These are phyloP conservation scores for Gorgonomyces haynaldii DNA, from an alignment of 192 early-diverging fungal species.

Conservation along the genomic window DNA sequence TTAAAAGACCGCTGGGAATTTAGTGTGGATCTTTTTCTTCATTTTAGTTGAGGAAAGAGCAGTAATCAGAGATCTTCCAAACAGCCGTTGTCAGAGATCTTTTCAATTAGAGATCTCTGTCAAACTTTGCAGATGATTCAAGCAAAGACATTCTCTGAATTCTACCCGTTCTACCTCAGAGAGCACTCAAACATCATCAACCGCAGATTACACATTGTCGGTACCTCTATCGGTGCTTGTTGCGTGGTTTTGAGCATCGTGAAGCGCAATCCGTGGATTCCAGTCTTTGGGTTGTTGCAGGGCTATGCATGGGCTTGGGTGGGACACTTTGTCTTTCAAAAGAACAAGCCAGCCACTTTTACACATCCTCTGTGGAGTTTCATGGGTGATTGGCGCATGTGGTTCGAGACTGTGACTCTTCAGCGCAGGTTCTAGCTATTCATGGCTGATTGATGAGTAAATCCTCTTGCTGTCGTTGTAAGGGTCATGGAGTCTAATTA, in stretches of 20 bases:
- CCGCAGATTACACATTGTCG: conserved; percentile 43
- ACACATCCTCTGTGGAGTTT: conserved; percentile 54
- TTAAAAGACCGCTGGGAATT: conserved; percentile 3
- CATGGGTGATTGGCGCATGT: conserved; percentile 42
- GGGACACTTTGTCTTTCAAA: conserved; percentile 53
- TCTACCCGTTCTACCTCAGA: conserved; percentile 61
- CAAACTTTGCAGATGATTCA: too few relatives aligned
- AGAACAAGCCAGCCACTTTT: conserved; percentile 62
- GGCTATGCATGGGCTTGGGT: conserved; percentile 58
- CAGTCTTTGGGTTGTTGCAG: conserved; percentile 9
- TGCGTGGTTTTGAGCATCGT: neutral
- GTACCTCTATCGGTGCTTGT: conserved; percentile 20
- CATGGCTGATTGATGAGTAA: too few relatives aligned
- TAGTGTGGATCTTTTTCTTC: conserved; percentile 7
- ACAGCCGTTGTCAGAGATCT: too few relatives aligned
- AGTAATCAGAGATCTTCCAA: too few relatives aligned
- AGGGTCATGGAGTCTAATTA: too few relatives aligned
- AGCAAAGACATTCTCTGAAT: conserved; percentile 38
- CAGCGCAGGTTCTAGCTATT: neutral
- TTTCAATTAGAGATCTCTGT: too few relatives aligned
- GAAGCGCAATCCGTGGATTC: conserved; percentile 2
- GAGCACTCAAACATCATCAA: conserved; percentile 41
- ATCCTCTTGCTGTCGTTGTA: too few relatives aligned
- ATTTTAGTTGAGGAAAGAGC: too few relatives aligned
- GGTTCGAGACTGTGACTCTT: conserved; percentile 2